A percentile compares a stretch with the other conserved stretches of the same genome.
Evolutionary conservation across 805 yeast genomes (phyloP).

Genomic region (Saccharomycopsis javanensis): DNA sequence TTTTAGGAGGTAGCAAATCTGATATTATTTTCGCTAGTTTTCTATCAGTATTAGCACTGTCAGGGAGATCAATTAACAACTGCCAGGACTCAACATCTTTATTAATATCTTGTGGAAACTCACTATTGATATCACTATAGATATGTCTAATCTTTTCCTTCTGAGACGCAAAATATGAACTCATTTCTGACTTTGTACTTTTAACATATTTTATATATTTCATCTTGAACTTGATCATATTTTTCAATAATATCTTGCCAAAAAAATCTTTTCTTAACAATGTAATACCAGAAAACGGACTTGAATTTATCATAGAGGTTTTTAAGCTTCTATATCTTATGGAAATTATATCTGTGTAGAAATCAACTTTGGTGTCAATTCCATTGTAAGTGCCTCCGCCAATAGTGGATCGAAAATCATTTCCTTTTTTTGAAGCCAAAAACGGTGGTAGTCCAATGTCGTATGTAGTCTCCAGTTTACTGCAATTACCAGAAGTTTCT

Average conservation of each 20-base stretch:
- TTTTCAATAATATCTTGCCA: slow-evolving; percentile 13
- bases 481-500: background rate
- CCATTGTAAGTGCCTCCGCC: background rate
- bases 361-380: slow-evolving; percentile 2
- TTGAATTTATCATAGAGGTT: slow-evolving; percentile 4
- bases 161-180: background rate
- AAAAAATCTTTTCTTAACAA: slow-evolving; percentile 13
- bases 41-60: background rate
- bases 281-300: slow-evolving; percentile 11
- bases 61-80: background rate
- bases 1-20: slow-evolving; percentile 33
- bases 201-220: background rate
- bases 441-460: background rate
- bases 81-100: background rate
- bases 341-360: slow-evolving; percentile 10
- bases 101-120: background rate
- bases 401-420: background rate
- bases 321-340: slow-evolving; percentile 11
- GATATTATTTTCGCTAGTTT: slow-evolving; percentile 22
- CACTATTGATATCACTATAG: background rate
- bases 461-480: background rate
- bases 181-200: background rate
- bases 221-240: slow-evolving; percentile 6
- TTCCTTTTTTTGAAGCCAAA: background rate
- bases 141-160: background rate